Evolutionary conservation across 73 alveolate genomes (phyloP).

Genomic region (Tetrahymena elliotti): DNA sequence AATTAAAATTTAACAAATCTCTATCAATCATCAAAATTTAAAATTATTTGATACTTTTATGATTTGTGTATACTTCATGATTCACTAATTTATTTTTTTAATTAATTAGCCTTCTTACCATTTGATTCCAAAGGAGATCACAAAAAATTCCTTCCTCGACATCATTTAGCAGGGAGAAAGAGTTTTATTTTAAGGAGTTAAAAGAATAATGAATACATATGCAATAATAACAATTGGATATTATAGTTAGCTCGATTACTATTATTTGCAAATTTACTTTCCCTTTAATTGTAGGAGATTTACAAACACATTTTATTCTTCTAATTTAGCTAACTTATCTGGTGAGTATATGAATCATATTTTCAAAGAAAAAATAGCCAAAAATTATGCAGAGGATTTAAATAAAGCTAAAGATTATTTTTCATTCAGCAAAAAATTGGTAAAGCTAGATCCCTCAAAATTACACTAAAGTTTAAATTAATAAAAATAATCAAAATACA

Average conservation of each 20-base stretch:
- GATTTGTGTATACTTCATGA: no score
- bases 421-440: neutral
- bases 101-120: neutral
- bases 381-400: neutral
- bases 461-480: neutral
- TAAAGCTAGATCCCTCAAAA: neutral
- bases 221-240: neutral
- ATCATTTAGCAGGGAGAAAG: neutral
- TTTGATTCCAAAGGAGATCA: neutral
- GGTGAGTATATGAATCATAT: neutral
- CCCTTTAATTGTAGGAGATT: neutral
- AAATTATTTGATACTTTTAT: no score
- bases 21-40: neutral
- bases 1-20: neutral
- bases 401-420: neutral
- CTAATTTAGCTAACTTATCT: neutral
- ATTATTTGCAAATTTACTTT: neutral
- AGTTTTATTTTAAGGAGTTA: neutral
- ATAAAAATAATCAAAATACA: neutral
- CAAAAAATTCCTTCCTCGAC: neutral
- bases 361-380: neutral
- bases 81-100: neutral
- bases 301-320: neutral
- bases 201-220: neutral
- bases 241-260: neutral